These are phyloP conservation scores for Coelomomyces lativittatus DNA, from an alignment of 371 early-diverging fungal genomes.

Conservation along the genomic window DNA sequence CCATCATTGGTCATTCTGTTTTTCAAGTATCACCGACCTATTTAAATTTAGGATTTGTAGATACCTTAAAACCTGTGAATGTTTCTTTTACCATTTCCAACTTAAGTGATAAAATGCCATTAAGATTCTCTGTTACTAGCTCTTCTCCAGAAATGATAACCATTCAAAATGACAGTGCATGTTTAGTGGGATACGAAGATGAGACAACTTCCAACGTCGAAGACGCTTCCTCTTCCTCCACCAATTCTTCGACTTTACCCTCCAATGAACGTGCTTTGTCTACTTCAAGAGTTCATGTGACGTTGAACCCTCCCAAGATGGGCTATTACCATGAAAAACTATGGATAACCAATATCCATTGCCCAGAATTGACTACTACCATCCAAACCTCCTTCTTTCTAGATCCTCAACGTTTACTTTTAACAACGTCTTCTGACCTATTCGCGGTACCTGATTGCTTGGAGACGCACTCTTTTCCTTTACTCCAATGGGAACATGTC, in stretches of 20 bases:
- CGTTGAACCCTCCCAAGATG: background rate
- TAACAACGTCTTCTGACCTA: background rate
- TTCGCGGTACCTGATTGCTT: background rate
- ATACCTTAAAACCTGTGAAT: slow-evolving; percentile 22
- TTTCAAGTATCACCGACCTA: slow-evolving; percentile 32
- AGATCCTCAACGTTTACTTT: background rate
- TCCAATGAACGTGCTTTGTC: too few species aligned
- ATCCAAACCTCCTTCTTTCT: background rate
- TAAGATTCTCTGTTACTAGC: slow-evolving; percentile 36
- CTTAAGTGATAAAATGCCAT: slow-evolving; percentile 41
- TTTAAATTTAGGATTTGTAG: slow-evolving; percentile 14
- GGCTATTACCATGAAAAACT: background rate
- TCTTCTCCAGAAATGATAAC: background rate
- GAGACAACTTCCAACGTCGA: background rate
- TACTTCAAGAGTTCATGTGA: background rate
- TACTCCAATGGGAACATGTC: background rate
- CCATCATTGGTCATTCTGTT: slow-evolving; percentile 61
- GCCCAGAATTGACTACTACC: background rate
- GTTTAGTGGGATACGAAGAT: background rate
- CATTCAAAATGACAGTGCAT: background rate
- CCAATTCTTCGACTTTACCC: too few species aligned
- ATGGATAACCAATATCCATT: background rate
- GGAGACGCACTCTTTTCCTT: background rate
- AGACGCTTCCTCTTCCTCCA: background rate
- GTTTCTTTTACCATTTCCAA: slow-evolving; percentile 40